A percentile compares a stretch with the other conserved stretches of the same genome.
Evolutionary conservation across 352 stramenopile species (phyloP).

Genomic region (Phytophthora vignae): DNA sequence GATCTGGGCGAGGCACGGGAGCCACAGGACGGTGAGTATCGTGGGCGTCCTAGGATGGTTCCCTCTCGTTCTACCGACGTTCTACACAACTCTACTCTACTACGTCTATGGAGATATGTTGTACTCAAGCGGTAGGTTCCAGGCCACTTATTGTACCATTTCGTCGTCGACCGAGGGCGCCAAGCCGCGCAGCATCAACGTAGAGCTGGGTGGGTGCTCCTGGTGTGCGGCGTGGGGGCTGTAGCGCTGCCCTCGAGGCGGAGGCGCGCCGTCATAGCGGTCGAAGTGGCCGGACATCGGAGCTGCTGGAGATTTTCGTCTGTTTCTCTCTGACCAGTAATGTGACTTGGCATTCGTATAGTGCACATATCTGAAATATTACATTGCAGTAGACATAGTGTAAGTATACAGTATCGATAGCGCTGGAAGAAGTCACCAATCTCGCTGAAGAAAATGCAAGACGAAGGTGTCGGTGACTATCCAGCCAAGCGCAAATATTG

Average conservation of each 20-base stretch:
- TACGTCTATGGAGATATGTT: neutral
- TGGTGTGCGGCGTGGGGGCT: slow-evolving; percentile 6
- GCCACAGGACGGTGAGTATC: slow-evolving; percentile 30
- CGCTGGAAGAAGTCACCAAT: no score
- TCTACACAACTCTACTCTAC: slow-evolving; percentile 13
- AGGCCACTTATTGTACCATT: slow-evolving; percentile 61
- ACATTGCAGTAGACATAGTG: no score
- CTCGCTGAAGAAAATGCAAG: no score
- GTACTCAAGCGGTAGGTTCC: no score
- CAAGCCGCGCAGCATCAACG: slow-evolving; percentile 70
- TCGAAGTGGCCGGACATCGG: slow-evolving; percentile 25
- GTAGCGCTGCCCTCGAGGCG: slow-evolving; percentile 19
- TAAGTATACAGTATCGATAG: no score
- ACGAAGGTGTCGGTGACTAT: no score
- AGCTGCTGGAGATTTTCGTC: neutral
- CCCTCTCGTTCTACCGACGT: slow-evolving; percentile 9
- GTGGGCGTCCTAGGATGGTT: neutral
- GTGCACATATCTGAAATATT: neutral
- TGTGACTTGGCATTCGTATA: neutral
- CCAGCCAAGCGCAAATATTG: neutral
- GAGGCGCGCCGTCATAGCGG: slow-evolving; percentile 5
- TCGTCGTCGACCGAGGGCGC: slow-evolving; percentile 56
- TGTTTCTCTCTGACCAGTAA: neutral
- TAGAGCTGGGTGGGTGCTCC: slow-evolving; percentile 58
- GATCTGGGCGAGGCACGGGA: slow-evolving; percentile 53